These are phyloP conservation scores for Rutstroemia sp. DNA, from an alignment of 2,329 filamentous ascomycete species.

Conservation along the genomic window DNA sequence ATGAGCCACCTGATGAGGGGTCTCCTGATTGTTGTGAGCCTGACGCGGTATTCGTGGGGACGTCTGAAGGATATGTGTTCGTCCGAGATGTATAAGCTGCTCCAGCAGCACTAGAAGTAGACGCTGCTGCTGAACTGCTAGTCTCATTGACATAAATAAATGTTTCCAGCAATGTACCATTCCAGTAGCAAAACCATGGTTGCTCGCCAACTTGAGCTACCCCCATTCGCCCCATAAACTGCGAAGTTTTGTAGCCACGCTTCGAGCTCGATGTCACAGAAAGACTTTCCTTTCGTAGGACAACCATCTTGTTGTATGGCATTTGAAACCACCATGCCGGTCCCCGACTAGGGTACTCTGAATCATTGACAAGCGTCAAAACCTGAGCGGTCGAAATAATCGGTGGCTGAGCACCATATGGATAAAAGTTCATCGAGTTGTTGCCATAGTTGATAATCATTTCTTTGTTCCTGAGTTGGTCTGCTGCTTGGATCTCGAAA, in stretches of 20 bases:
- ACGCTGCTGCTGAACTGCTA: constrained; percentile 12
- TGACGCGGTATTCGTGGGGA: constrained; percentile 25
- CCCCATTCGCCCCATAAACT: constrained; percentile 29
- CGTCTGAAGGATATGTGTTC: constrained; percentile 11
- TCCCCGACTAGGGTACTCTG: constrained; percentile 46
- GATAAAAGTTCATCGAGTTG: constrained; percentile 35
- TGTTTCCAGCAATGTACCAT: constrained; percentile 56
- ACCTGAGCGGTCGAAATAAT: constrained; percentile 37
- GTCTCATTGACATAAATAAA: constrained; percentile 53
- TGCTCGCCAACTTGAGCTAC: constrained; percentile 45
- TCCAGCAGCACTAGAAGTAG: background rate
- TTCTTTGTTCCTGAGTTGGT: constrained; percentile 25
- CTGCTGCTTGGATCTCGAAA: constrained; percentile 8
- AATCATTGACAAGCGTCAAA: constrained; percentile 49
- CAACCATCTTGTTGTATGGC: constrained; percentile 56
- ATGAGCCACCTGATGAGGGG: constrained; percentile 10
- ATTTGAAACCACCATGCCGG: constrained; percentile 58
- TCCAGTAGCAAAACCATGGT: constrained; percentile 67
- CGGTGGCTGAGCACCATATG: constrained; percentile 57
- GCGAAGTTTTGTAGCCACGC: constrained; percentile 6
- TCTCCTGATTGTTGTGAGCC: background rate
- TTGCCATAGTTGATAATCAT: constrained; percentile 32
- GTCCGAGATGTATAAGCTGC: background rate
- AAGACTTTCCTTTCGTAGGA: constrained; percentile 32
- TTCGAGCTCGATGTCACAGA: constrained; percentile 12